Evolutionary conservation across 2,329 filamentous ascomycete species (phyloP).

Genomic region (Dothistroma septosporum): DNA sequence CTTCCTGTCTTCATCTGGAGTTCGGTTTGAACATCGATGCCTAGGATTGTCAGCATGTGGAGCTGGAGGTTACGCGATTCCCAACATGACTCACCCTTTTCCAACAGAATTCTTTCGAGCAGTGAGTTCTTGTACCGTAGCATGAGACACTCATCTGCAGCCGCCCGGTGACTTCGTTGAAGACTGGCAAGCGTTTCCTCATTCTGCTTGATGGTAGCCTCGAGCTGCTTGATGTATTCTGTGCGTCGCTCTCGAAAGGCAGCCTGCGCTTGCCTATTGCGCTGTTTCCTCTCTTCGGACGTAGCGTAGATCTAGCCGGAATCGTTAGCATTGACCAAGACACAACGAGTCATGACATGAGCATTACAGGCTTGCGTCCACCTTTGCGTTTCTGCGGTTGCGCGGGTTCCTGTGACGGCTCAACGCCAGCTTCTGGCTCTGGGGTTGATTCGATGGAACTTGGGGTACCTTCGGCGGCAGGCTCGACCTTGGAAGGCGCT

Average conservation of each 20-base stretch:
- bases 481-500: slow-evolving; percentile 45
- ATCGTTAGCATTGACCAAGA: slow-evolving; percentile 22
- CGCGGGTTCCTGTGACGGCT: slow-evolving; percentile 42
- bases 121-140: slow-evolving; percentile 97
- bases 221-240: slow-evolving; percentile 98
- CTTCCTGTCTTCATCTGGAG: slow-evolving; percentile 87
- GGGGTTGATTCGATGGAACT: slow-evolving; percentile 49
- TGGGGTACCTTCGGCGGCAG: slow-evolving; percentile 42
- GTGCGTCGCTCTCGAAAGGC: slow-evolving; percentile 94
- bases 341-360: slow-evolving; percentile 18
- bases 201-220: slow-evolving; percentile 94
- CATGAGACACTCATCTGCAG: slow-evolving; percentile 96
- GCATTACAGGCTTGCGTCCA: slow-evolving; percentile 87
- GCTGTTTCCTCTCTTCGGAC: slow-evolving; percentile 95
- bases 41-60: slow-evolving; percentile 44
- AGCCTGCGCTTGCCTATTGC: slow-evolving; percentile 94
- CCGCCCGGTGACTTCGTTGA: slow-evolving; percentile 88
- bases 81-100: slow-evolving; percentile 65
- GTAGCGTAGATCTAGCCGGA: slow-evolving; percentile 86
- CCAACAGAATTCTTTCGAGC: slow-evolving; percentile 87
- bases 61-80: neutral
- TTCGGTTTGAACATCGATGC: slow-evolving; percentile 96
- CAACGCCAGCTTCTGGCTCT: slow-evolving; percentile 42
- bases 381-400: slow-evolving; percentile 85
- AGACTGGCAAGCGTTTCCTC: slow-evolving; percentile 89